A percentile compares a stretch with the other conserved stretches of the same genome.
phyloP scores from a whole-genome alignment of 129 eudicot genomes.

The carrot (Daucus carota) region DH1_v3.0 NC_030384.2:29764001-29764500 shows the following conservation, averaged over 20 bases:
- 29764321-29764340: too few species aligned
- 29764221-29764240: neutral
- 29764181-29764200: neutral
- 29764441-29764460: too few species aligned
- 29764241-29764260: neutral
- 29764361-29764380: neutral
- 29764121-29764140: slow-evolving; percentile 2
- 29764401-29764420: too few species aligned
- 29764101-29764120: slow-evolving; percentile 3
- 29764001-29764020: neutral
- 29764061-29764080: neutral
- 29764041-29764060: neutral
- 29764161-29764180: neutral
- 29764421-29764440: too few species aligned
- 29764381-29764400: neutral
- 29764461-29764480: too few species aligned
- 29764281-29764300: neutral
- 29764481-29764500: neutral
- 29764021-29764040: neutral
- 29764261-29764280: neutral
- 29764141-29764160: neutral
- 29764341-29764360: neutral
- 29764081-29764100: slow-evolving; percentile 4
- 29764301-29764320: neutral
- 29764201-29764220: neutral